These are phyloP conservation scores for Xylariaceae sp. DNA, from an alignment of 2,329 filamentous ascomycete species.

Conservation along the genomic window DNA sequence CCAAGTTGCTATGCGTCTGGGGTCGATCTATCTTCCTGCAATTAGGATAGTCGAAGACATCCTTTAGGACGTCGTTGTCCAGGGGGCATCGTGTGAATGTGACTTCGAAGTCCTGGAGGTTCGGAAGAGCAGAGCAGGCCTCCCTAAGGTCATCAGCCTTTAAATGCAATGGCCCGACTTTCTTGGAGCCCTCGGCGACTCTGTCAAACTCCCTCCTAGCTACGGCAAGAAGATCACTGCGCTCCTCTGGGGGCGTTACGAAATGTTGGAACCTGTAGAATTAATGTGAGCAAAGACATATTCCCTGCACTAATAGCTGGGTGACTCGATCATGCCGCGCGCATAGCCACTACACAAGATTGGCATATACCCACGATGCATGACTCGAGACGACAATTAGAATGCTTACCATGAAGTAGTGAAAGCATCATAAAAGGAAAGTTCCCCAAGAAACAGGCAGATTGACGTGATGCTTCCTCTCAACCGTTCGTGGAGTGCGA, in stretches of 20 bases:
- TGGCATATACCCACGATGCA: background rate
- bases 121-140: slow-evolving; percentile 44
- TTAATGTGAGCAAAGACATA: slow-evolving; percentile 16
- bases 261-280: slow-evolving; percentile 41
- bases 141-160: slow-evolving; percentile 42
- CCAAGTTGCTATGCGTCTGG: slow-evolving; percentile 43
- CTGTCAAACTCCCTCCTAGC: slow-evolving; percentile 43
- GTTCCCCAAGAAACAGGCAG: slow-evolving; percentile 49
- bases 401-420: slow-evolving; percentile 35
- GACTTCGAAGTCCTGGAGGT: slow-evolving; percentile 44
- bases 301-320: background rate
- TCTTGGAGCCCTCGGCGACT: slow-evolving; percentile 39
- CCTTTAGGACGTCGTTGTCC: slow-evolving; percentile 41
- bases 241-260: slow-evolving; percentile 42
- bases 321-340: slow-evolving; percentile 1
- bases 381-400: background rate
- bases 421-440: slow-evolving; percentile 45
- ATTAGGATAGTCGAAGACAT: slow-evolving; percentile 43
- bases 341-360: slow-evolving; percentile 6
- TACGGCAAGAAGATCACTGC: slow-evolving; percentile 38
- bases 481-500: slow-evolving; percentile 47
- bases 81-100: slow-evolving; percentile 46
- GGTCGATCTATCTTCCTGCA: slow-evolving; percentile 45
- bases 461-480: slow-evolving; percentile 46
- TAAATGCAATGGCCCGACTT: slow-evolving; percentile 41